Conservation (phyloP, 108 stramenopile species). For the Thalassiosira profunda region DNA sequence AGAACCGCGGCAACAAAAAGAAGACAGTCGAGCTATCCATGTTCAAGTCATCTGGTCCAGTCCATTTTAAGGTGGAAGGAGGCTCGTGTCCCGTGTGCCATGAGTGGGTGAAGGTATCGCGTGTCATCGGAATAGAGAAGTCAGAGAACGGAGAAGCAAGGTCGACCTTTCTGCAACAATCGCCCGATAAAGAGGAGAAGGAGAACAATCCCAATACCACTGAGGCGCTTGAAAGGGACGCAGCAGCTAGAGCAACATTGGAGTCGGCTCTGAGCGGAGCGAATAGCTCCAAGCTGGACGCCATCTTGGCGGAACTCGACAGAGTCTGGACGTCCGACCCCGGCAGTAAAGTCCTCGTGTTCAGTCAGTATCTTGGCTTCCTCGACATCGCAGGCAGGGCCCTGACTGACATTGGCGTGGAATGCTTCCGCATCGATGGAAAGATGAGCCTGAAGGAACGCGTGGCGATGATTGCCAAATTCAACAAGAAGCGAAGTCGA, state of each 20-base stretch:
- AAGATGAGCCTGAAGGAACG: conserved; percentile 74
- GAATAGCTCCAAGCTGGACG: conserved; percentile 71
- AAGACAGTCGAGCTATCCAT: too few species aligned
- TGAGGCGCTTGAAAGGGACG: conserved; percentile 25
- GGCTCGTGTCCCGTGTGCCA: conserved; percentile 78
- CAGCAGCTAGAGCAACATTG: conserved; percentile 61
- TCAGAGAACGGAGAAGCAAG: conserved; percentile 52
- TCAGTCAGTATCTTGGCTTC: conserved; percentile 88
- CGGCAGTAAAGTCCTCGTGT: conserved; percentile 81
- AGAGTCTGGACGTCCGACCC: conserved; percentile 72
- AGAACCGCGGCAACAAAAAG: conserved; percentile 24
- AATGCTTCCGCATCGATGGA: conserved; percentile 76
- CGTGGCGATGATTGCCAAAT: conserved; percentile 64
- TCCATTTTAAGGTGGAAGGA: conserved; percentile 15
- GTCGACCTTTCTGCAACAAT: conserved; percentile 29
- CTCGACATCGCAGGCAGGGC: conserved; percentile 65
- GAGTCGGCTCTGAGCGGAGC: conserved; percentile 66
- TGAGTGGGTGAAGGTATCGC: conserved; percentile 47
- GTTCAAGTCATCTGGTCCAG: not conserved
- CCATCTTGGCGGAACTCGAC: conserved; percentile 77
- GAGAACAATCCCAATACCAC: conserved; percentile 1
- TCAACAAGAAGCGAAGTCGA: conserved; percentile 43
- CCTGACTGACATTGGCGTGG: conserved; percentile 42
- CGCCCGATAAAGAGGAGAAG: conserved; percentile 5
- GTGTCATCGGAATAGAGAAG: conserved; percentile 61